These are phyloP conservation scores for Gastrolobium villosum DNA, from an alignment of 306 rosid species.

Conservation along the genomic window DNA sequence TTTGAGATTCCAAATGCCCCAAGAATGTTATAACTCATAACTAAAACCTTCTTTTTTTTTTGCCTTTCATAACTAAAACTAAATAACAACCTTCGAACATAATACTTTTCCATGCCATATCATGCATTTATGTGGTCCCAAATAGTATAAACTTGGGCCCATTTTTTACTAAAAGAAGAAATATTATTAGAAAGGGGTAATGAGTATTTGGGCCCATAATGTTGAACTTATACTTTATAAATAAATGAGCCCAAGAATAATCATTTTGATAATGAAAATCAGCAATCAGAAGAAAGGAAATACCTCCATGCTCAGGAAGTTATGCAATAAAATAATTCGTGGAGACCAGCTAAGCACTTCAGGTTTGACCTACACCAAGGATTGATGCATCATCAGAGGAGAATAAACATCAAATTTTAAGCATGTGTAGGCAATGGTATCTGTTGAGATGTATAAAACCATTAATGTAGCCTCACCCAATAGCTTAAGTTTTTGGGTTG, in stretches of 20 bases:
- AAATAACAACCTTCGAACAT: conserved; percentile 3
- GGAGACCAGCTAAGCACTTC: conserved; percentile 97
- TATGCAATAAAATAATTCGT: conserved; percentile 86
- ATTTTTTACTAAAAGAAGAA: not conserved
- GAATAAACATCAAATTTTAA: conserved; percentile 37
- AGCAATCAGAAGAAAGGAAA: conserved; percentile 35
- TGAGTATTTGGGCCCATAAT: conserved; percentile 10
- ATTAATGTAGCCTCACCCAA: no score
- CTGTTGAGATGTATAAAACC: no score
- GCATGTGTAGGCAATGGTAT: not conserved
- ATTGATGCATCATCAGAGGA: conserved; percentile 19
- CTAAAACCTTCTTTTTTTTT: not conserved
- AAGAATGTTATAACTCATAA: not conserved
- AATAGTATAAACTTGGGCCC: not conserved
- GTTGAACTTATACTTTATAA: conserved; percentile 11
- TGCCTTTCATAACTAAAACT: conserved; percentile 6
- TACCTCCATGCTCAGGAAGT: conserved; percentile 91
- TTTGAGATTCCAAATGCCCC: conserved; percentile 8
- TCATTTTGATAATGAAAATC: conserved; percentile 32
- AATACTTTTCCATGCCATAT: not conserved
- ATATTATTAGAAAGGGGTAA: conserved; percentile 3
- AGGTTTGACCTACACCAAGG: conserved; percentile 77
- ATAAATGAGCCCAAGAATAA: conserved; percentile 16
- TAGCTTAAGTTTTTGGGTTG: no score
- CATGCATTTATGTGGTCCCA: conserved; percentile 5